Evolutionary conservation across 179 eudicot genomes (phyloP).

Genomic region (Amaranthus tricolor): DNA sequence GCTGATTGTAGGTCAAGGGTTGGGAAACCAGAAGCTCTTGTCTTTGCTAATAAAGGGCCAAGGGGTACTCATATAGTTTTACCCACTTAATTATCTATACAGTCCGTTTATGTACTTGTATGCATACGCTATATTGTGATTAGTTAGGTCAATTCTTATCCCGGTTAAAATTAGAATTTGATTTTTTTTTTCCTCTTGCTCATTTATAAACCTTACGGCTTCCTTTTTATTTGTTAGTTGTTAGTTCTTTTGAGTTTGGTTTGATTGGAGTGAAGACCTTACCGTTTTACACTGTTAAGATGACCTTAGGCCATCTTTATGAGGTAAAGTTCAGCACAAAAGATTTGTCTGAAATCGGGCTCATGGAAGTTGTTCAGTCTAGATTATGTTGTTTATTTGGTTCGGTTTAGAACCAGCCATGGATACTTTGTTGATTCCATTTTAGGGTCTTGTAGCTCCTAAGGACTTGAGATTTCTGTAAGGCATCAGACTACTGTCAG

Average conservation of each 20-base stretch:
- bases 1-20: constrained; percentile 25
- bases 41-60: constrained; percentile 3
- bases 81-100: constrained; percentile 1
- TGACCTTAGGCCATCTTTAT: background rate
- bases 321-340: background rate
- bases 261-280: background rate
- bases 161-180: background rate
- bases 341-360: no score
- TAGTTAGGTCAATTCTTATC: background rate
- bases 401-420: no score
- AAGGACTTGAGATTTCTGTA: no score
- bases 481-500: no score
- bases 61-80: constrained; percentile 16
- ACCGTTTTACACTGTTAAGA: background rate
- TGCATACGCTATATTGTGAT: background rate
- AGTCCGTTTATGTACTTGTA: background rate
- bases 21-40: constrained; percentile 21
- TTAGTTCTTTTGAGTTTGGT: background rate
- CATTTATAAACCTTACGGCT: background rate
- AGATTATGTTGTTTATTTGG: no score
- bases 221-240: background rate
- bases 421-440: no score
- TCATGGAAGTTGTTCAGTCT: no score
- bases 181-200: background rate
- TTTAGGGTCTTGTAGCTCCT: no score